Conservation (phyloP, 306 rosid genomes). For the Trifolium repens region DNA sequence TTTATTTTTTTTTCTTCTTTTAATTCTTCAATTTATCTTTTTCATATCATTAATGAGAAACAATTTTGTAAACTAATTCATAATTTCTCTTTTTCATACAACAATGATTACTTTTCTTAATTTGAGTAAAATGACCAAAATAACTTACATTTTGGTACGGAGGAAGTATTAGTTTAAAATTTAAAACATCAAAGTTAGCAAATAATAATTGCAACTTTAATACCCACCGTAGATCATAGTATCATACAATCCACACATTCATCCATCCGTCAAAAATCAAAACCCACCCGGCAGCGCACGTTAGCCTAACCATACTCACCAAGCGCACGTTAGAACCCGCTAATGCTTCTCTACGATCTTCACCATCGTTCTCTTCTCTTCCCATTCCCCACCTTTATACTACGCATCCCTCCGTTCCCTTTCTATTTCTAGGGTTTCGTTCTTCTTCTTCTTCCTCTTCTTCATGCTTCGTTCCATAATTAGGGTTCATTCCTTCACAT, state of each 20-base stretch:
- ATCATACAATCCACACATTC: background rate
- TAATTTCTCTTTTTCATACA: no score
- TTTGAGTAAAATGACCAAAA: no score
- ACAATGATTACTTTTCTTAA: no score
- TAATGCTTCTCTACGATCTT: constrained; percentile 38
- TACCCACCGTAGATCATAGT: background rate
- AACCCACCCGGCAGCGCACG: constrained; percentile 41
- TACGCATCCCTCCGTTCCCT: constrained; percentile 57
- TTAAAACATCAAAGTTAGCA: background rate
- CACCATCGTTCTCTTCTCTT: constrained; percentile 39
- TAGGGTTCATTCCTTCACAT: constrained; percentile 40
- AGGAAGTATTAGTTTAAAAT: background rate
- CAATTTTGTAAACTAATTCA: no score
- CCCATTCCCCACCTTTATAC: constrained; percentile 51
- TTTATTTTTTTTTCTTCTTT: no score
- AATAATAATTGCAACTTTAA: background rate
- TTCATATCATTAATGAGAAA: no score
- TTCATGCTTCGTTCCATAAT: constrained; percentile 38
- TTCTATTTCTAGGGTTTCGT: constrained; percentile 41
- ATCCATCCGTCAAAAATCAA: constrained; percentile 2
- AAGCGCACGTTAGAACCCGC: constrained; percentile 47
- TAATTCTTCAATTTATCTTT: no score
- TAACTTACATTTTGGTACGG: no score
- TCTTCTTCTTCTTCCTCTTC: constrained; percentile 1
- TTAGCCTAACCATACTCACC: constrained; percentile 38